Base-by-base conservation (phyloP, 108 stramenopile genomes). In the Craspedostauros australis region DNA sequence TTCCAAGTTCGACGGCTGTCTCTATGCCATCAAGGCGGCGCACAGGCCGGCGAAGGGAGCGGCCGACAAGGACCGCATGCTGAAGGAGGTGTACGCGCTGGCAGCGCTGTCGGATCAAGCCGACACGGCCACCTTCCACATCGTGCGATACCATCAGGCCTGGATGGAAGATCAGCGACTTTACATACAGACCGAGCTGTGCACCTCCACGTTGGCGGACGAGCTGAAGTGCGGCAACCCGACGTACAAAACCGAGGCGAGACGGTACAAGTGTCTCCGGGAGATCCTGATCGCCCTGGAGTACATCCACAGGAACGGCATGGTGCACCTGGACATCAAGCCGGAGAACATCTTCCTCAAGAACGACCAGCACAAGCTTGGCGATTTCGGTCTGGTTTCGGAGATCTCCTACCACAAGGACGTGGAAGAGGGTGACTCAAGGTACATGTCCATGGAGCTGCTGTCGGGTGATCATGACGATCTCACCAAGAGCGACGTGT, bases 281-380 rank as follows among this genome's bases (percentile, higher is more conserved):
- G 91, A 95, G 48, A 91, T 93, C 20, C 60, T 83, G 43, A 53
- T 93, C 26, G 95, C 92, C 1, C 66, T 95, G 29, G 86, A 91
- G 25, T 77, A 84, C 36, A 75, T 95, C 28, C 95, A 96, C 57
- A 65, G 63, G 37, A 72, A 84, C 42, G 73, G 76, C 30, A 85
- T 94, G 75, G 86, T 93, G 5, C 93, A 95, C 74, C 57, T 96
- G 42, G 93, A 96, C 72, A 94, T 96, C 64, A 96, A 96, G 64
- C 93, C 95, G 15, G 92, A 89, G 23, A 96, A 96, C 46, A 91
- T 96, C 22, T 96, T 96, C 51, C 20, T 90, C 41, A 96, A 94
- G 72, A 87, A 84, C 23, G 88, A 87, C 58, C 79, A 80, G 44
- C 95, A 79, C 62, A 96, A 96, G 61, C 62, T 96, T 2, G 95